Evolutionary conservation across 345 rosid genomes (phyloP), one percentile per base, ranked within the genome.

Genomic region (Mallotus nudiflorus): DNA sequence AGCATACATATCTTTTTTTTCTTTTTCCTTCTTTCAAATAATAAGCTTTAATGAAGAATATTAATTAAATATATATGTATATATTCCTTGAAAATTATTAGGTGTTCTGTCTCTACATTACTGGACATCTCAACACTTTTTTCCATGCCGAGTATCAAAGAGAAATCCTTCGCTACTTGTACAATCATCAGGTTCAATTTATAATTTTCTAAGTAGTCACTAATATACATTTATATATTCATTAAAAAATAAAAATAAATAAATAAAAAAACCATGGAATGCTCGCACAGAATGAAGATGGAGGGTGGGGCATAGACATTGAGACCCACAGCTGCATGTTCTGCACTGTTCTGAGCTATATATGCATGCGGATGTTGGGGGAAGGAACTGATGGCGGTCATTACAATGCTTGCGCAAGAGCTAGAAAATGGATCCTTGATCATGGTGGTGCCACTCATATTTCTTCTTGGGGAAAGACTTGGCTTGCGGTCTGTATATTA

Each of bases 401-500:
- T 12, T 55, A 62, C 65, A 31, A 66, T 35, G 66, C 76, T 8
- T 73, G 76, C 49, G 51, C 22, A 7, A 57, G 71, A 46, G 76
- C 66, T 3, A 22, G 66, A 15, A 66, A 58, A n/a, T 73, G 76
- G 76, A 73, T 73, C 29, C 66, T 22, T 3, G 66, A 73, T 11
- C 76, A 50, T 66, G 76, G 76, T 9, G 28, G 71, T 37, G 71
- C 45, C 27, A 49, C 66, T 0, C 37, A 40, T 33, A 73, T 73
- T 25, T 64, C 71, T 28, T 73, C 77, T 4, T 73, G 77, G 71
- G 77, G 77, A 28, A 73, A 73, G 51, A 66, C 71, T 28, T 73
- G 77, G 71, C 77, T 73, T 20, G 54, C 77, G 19, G 77, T 66
- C 35, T 13, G 44, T 53, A 31, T 37, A 2, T 48, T 49, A 16